phyloP scores from a whole-genome alignment of 1,284 basidiomycete species.

The Ganoderma lingzhi region DNA sequence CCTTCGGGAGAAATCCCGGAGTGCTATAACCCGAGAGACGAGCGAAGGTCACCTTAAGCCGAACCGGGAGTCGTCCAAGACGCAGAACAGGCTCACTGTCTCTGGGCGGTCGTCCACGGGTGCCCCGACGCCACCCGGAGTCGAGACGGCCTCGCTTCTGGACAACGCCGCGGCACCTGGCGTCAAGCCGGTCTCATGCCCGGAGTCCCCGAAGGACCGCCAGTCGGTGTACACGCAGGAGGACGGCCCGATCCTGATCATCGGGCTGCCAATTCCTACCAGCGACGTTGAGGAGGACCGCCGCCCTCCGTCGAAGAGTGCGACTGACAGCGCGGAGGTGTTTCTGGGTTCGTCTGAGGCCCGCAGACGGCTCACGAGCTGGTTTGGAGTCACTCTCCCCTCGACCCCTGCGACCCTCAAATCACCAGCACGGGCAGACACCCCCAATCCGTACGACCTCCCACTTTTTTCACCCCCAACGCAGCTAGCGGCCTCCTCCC shows the following conservation, averaged over 20 bases:
- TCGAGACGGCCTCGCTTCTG: not conserved
- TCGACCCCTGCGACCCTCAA: conserved; percentile 6
- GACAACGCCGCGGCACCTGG: not conserved
- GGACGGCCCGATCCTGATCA: conserved; percentile 6
- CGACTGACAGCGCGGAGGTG: not conserved
- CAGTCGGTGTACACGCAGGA: not conserved
- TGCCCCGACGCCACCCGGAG: not conserved
- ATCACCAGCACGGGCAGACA: conserved; percentile 10
- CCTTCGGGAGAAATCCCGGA: not conserved
- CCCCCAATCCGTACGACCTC: conserved; percentile 13
- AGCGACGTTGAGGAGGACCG: not conserved
- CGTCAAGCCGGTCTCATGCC: not conserved
- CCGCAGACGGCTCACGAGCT: conserved; percentile 10
- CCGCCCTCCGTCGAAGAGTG: not conserved
- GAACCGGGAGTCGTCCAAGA: conserved; percentile 8
- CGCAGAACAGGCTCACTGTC: not conserved
- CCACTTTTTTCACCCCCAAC: not conserved
- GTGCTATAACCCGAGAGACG: conserved; percentile 10
- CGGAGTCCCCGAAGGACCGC: not conserved
- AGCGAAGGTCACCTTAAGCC: conserved; percentile 16
- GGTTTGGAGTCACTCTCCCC: not conserved
- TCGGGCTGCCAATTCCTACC: conserved; percentile 16
- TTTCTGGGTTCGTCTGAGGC: conserved; percentile 5
- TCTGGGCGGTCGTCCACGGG: not conserved
- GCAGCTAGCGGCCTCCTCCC: not conserved